Conservation (phyloP, 768 basidiomycete genomes). For the Tephrocybe sp. region DNA sequence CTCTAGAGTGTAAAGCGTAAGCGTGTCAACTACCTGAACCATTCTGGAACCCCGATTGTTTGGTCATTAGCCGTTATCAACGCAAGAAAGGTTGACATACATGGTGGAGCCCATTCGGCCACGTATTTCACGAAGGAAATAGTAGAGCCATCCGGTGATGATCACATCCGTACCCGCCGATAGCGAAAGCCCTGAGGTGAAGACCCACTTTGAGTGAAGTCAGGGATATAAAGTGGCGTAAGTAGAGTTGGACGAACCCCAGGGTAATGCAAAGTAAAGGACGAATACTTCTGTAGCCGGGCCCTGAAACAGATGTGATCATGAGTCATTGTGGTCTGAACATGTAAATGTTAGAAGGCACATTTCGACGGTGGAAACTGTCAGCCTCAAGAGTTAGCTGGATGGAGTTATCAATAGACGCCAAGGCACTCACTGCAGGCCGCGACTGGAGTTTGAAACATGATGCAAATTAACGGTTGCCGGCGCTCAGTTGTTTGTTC, state of each 20-base stretch:
- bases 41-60: constrained; percentile 23
- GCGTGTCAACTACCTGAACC: constrained; percentile 35
- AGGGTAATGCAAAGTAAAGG: constrained; percentile 18
- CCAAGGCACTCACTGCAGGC: constrained; percentile 17
- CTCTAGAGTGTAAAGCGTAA: constrained; percentile 43
- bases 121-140: constrained; percentile 33
- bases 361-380: constrained; percentile 27
- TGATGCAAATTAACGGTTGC: not conserved
- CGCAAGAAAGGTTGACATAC: constrained; percentile 16
- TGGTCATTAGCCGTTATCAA: not conserved
- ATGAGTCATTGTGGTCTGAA: not conserved
- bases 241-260: constrained; percentile 12
- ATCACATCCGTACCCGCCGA: constrained; percentile 39
- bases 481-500: too few relatives aligned
- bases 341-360: not conserved
- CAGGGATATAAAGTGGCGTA: not conserved
- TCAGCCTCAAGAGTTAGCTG: not conserved
- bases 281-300: constrained; percentile 16
- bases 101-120: constrained; percentile 26
- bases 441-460: too few relatives aligned
- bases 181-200: constrained; percentile 40
- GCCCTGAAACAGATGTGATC: constrained; percentile 11
- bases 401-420: not conserved
- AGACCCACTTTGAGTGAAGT: constrained; percentile 32
- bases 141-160: constrained; percentile 36